Evolutionary conservation across 2,329 filamentous ascomycete genomes (phyloP).

Genomic region (Sporothrix curviconia): DNA sequence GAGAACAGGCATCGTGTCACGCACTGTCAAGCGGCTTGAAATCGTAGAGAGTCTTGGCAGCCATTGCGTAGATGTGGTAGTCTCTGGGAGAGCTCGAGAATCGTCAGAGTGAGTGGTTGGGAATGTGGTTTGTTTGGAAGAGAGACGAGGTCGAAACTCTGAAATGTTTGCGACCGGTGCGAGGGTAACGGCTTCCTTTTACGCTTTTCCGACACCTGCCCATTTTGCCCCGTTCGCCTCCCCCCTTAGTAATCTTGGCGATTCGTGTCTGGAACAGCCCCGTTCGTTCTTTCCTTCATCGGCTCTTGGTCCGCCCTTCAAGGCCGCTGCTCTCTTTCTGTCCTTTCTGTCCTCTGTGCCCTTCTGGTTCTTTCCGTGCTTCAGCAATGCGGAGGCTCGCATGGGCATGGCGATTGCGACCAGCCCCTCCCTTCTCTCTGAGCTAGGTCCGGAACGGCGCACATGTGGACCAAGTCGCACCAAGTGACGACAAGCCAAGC

Average conservation of each 20-base stretch:
- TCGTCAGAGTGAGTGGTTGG: neutral
- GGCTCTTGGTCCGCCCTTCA: neutral
- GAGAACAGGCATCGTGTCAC: too few species aligned
- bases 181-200: neutral
- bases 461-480: neutral
- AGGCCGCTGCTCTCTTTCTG: neutral
- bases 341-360: neutral
- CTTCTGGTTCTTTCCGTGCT: neutral
- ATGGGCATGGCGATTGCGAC: neutral
- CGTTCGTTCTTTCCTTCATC: neutral
- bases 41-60: conserved; percentile 69
- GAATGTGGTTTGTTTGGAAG: neutral
- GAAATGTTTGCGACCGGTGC: neutral
- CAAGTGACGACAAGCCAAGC: neutral
- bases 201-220: neutral
- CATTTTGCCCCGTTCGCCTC: neutral
- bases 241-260: conserved; percentile 8
- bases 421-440: neutral
- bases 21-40: conserved; percentile 77
- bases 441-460: neutral
- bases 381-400: neutral
- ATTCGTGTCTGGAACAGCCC: neutral
- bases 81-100: neutral
- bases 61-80: conserved; percentile 41
- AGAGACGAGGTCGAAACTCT: neutral